Evolutionary conservation across 306 rosid species (phyloP), one percentile per base, ranked within the genome.

Genomic region (Begonia peltatifolia): DNA sequence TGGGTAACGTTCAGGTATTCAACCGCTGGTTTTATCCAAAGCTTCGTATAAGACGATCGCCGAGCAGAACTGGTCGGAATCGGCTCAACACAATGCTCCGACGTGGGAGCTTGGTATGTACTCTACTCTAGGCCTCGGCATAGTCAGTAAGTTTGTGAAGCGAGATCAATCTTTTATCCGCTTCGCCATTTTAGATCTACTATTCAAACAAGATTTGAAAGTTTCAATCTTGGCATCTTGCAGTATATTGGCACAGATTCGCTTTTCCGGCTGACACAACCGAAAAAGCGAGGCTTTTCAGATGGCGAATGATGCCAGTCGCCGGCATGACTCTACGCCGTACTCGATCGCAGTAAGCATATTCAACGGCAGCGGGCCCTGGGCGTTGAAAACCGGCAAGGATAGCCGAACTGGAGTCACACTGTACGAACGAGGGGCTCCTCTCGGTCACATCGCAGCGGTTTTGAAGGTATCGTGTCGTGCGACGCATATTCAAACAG

Each of bases 381-480:
- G 35, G 35, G 94, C 89, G 43, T 70, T 90, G 1, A 85, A 89
- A 42, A 83, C 60, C 70, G 95, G 85, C 59, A 85, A 89, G 59
- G 87, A 85, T 59, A 79, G 82, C 9, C 63, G 90, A 0, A 94
- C 95, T 9, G 97, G 95, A 0, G 95, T 89, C 3, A 87, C 95
- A 6, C 68, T 89, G 0, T 89, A 94, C 17, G 90, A 95, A 9
- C 87, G 95, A 46, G 97, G 95, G 0, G 95, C 94, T 0, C 82
- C 78, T 49, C 85, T 89, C 0, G 94, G 94, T 11, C 97, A 89
- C 59, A 65, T 89, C 60, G 95, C 82, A 64, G 95, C 94, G 42
- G 75, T 89, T 0, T 71, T 95, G 0, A 95, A 89, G 66, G 38
- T 25, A 25, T 30, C 38, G 38, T 30, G 38, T 6, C 38, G 38